Percentiles rank a stretch among this genome's conserved stretches.
Evolutionary conservation across 805 yeast species (phyloP).

Genomic region (Lipomyces yamadae): DNA sequence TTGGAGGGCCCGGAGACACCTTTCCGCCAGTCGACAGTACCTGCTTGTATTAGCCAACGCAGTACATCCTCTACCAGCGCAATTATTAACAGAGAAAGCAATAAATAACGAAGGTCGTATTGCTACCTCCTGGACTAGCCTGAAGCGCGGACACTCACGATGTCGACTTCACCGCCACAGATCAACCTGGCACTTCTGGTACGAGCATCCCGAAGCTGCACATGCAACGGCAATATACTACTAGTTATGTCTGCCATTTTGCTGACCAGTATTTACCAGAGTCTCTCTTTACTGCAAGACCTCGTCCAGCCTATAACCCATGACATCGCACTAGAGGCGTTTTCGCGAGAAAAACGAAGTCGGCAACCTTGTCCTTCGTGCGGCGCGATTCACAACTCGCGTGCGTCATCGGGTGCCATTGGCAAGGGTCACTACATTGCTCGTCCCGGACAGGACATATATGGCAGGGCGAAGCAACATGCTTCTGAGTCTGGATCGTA

Average conservation of each 20-base stretch:
- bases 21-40: background rate
- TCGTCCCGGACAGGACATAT: slow-evolving; percentile 48
- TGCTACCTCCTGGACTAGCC: background rate
- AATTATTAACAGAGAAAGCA: background rate
- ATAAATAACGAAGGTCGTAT: background rate
- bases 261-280: slow-evolving; percentile 18
- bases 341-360: slow-evolving; percentile 35
- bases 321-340: slow-evolving; percentile 33
- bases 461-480: slow-evolving; percentile 50
- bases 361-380: slow-evolving; percentile 35
- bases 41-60: background rate
- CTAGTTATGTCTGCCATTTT: background rate
- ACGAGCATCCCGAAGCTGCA: background rate
- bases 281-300: slow-evolving; percentile 34
- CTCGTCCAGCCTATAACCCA: slow-evolving; percentile 36
- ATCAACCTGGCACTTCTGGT: slow-evolving; percentile 24
- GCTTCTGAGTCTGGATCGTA: slow-evolving; percentile 55
- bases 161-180: slow-evolving; percentile 16
- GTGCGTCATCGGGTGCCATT: slow-evolving; percentile 16
- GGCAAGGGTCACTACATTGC: slow-evolving; percentile 31
- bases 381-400: slow-evolving; percentile 34
- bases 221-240: background rate
- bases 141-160: background rate
- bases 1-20: too few species aligned
- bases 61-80: background rate